Base-by-base conservation (phyloP, 164 flowering plant species). In the Protea cynaroides region DNA sequence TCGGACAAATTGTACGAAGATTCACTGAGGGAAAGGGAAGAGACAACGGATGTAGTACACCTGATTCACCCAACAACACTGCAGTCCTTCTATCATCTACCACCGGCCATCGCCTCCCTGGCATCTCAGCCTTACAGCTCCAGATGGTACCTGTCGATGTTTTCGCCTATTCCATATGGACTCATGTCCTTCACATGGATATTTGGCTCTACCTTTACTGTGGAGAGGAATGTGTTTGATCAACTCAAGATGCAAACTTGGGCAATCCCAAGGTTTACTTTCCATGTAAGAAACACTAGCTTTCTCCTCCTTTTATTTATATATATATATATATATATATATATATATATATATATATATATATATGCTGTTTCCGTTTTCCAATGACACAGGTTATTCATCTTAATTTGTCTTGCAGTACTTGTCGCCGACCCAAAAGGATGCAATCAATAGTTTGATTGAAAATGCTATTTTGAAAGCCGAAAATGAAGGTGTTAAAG, bases 391-490 rank as follows among this genome's bases (percentile, higher is more conserved):
- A n/a, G n/a, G n/a, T n/a, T n/a, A n/a, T n/a, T n/a, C n/a, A 18
- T 15, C 6, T n/a, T n/a, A n/a, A n/a, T 49, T 24, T 21, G 47
- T 14, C 6, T 55, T 62, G 73, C 21, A 86, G 89, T 86, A 83
- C 54, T 64, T 37, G 40, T 52, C 68, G 59, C n/a, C 74, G 36
- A 59, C 78, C 74, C 82, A 81, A 62, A 78, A 60, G 37, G 75
- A 67, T 25, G 51, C 78, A 0, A 83, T 88, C 53, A 85, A 82
- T 62, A 51, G 52, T 54, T 66, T 88, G 76, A 85, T 90, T 60
- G 88, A 83, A 77, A 80, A 84, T 44, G 86, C 88, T 2, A 83
- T 88, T 59, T 66, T 81, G 2, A 84, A 85, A 4, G 94, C 90
- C 22, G 87, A 88, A 0, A 64, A 36, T 7, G 75, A 59, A 55